Conservation (phyloP, 192 early-diverging fungal species). For the Coemansia sp. region DNA sequence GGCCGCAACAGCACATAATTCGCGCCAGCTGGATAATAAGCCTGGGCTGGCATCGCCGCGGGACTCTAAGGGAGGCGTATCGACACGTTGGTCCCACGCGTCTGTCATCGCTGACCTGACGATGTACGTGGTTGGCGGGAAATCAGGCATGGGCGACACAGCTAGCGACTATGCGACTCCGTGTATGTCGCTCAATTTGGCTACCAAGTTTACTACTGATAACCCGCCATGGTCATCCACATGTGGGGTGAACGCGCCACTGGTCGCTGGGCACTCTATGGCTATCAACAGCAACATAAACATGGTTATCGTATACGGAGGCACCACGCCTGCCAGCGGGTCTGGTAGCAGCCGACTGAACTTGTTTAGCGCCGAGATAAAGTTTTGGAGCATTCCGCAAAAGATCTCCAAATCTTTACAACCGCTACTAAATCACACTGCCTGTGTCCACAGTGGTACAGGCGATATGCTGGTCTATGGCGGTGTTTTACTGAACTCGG, state of each 20-base stretch:
- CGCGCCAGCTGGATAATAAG: background rate
- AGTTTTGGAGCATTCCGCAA: conserved; percentile 38
- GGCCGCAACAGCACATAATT: background rate
- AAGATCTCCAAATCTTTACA: conserved; percentile 14
- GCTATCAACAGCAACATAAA: conserved; percentile 37
- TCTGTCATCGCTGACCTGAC: conserved; percentile 48
- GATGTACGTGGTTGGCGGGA: conserved; percentile 51
- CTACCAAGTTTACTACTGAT: conserved; percentile 22
- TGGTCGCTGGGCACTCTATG: conserved; percentile 38
- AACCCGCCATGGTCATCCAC: conserved; percentile 22
- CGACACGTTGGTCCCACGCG: conserved; percentile 36
- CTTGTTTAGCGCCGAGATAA: conserved; percentile 48
- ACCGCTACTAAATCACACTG: conserved; percentile 36
- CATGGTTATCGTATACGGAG: conserved; percentile 46
- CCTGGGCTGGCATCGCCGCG: background rate
- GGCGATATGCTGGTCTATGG: conserved; percentile 49
- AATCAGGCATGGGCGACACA: conserved; percentile 18
- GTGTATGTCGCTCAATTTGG: conserved; percentile 39
- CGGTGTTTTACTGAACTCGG: conserved; percentile 11
- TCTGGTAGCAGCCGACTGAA: conserved; percentile 15
- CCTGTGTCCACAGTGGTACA: conserved; percentile 25
- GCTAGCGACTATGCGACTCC: conserved; percentile 27
- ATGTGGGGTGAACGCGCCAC: conserved; percentile 27
- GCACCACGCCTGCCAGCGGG: conserved; percentile 24
- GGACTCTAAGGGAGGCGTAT: conserved; percentile 9